Percentiles rank a stretch among this genome's conserved stretches.
Evolutionary conservation across 805 yeast species (phyloP).

Genomic region (Suhomyces kilbournensis): DNA sequence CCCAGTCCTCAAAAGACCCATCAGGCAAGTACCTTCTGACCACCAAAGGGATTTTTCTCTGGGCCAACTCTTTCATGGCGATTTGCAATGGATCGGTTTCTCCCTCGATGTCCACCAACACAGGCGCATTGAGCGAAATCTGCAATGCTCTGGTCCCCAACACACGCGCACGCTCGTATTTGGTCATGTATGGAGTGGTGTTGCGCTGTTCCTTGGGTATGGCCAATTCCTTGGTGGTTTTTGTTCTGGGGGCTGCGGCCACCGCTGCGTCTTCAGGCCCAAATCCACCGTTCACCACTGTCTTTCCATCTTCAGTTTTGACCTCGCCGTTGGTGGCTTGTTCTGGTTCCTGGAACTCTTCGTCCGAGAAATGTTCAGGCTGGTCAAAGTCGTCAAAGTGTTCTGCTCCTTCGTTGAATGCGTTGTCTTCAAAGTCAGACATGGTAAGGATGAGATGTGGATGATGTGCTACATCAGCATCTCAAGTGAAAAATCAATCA

Average conservation of each 20-base stretch:
- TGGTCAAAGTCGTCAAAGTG: constrained; percentile 80
- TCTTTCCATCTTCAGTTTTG: constrained; percentile 69
- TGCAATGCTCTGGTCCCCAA: constrained; percentile 97
- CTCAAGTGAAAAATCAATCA: not conserved
- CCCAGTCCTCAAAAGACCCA: constrained; percentile 98
- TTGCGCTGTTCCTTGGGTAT: constrained; percentile 85
- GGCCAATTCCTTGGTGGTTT: constrained; percentile 75
- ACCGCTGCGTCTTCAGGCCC: constrained; percentile 51
- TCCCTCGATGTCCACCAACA: constrained; percentile 95
- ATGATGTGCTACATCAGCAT: not conserved
- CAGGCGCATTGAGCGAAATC: constrained; percentile 98
- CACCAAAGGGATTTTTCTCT: constrained; percentile 91
- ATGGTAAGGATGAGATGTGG: constrained; percentile 14
- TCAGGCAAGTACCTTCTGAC: constrained; percentile 96
- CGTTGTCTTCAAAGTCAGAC: constrained; percentile 45
- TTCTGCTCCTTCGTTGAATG: constrained; percentile 68
- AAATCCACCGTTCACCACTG: constrained; percentile 66
- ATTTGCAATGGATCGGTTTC: constrained; percentile 98
- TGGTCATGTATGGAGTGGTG: constrained; percentile 98
- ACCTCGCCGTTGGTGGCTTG: constrained; percentile 31
- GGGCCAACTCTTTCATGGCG: constrained; percentile 94
- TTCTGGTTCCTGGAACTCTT: constrained; percentile 48
- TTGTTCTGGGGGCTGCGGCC: constrained; percentile 39
- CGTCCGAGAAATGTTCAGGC: constrained; percentile 74
- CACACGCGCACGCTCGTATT: constrained; percentile 96